These are phyloP conservation scores for Xylariaceae sp. DNA, from an alignment of 2,329 filamentous ascomycete species.

Conservation along the genomic window DNA sequence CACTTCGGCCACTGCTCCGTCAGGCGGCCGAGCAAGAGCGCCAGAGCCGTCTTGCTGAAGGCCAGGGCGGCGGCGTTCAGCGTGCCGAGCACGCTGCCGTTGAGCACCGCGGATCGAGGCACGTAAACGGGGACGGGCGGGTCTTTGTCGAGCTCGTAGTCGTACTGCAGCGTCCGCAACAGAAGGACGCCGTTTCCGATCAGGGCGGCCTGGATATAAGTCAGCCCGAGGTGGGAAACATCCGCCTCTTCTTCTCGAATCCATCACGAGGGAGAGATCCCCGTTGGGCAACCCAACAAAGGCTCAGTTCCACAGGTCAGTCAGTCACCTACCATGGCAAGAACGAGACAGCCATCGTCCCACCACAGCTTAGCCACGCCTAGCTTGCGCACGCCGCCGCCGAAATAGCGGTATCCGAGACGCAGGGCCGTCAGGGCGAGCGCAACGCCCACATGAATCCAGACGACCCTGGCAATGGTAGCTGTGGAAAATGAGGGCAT, in stretches of 20 bases:
- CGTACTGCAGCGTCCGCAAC: slow-evolving; percentile 7
- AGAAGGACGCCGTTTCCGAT: slow-evolving; percentile 8
- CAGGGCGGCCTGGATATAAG: slow-evolving; percentile 6
- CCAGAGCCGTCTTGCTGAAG: slow-evolving; percentile 13
- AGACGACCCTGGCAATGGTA: slow-evolving; percentile 2
- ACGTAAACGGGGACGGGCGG: background rate
- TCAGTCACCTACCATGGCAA: too few relatives aligned
- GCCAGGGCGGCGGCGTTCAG: slow-evolving; percentile 13
- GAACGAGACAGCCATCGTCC: background rate
- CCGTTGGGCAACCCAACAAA: too few relatives aligned
- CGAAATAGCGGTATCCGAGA: slow-evolving; percentile 7
- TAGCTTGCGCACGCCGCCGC: too few relatives aligned
- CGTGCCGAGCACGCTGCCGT: slow-evolving; percentile 9
- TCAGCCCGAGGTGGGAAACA: too few relatives aligned
- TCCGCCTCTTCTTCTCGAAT: too few relatives aligned
- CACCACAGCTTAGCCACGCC: background rate
- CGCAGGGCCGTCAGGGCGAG: slow-evolving; percentile 5
- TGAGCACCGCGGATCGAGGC: slow-evolving; percentile 9
- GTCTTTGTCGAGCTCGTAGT: slow-evolving; percentile 9
- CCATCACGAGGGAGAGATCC: too few relatives aligned
- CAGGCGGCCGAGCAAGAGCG: slow-evolving; percentile 10
- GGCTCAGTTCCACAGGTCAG: too few relatives aligned
- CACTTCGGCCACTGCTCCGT: slow-evolving; percentile 8
- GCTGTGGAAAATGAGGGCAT: too few relatives aligned
- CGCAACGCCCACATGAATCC: slow-evolving; percentile 5